Base-by-base conservation (phyloP, 371 early-diverging fungal species). In the Rhizopus stolonifer region DNA sequence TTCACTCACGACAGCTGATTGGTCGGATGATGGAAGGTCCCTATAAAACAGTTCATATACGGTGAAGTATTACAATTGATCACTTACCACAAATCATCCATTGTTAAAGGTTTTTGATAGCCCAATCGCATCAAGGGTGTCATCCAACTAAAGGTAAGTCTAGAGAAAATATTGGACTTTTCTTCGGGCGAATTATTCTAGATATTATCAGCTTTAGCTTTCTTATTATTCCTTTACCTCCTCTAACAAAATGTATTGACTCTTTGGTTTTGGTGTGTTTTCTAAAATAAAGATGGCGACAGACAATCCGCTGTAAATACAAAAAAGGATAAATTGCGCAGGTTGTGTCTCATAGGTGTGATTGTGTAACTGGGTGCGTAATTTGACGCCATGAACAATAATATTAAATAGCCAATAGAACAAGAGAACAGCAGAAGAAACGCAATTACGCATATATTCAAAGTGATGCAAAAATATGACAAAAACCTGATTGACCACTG, bases 131-230 rank as follows among this genome's bases (percentile, higher is more conserved):
- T 90, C 61, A 96, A 58, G 4, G 84, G 83, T 26, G 89, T 86
- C 87, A 98, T 91, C 98, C 98, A 98, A 33, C 82, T 74, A 67
- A 96, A 98, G 0, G 88, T 83, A 9, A 94, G 65, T 29, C 81
- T 73, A 10, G 92, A 88, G 58, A 94, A 94, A 31, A 98, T 84
- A 59, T 91, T 90, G 32, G 95, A 87, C 10, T 75, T 80, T 18
- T 83, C 86, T 59, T 96, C 96, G 3, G 92, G 93, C 36, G 79
- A 70, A 32, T 77, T 58, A 54, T 61, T 56, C 69, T 79, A n/a
- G n/a, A n/a, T n/a, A n/a, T n/a, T n/a, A n/a, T n/a, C n/a, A n/a
- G n/a, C n/a, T n/a, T n/a, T n/a, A n/a, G n/a, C n/a, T n/a, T n/a
- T n/a, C n/a, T n/a, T n/a, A n/a, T n/a, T n/a, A n/a, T n/a, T n/a